Evolutionary conservation across 805 yeast genomes (phyloP).

Genomic region (Starmerella asiatica): DNA sequence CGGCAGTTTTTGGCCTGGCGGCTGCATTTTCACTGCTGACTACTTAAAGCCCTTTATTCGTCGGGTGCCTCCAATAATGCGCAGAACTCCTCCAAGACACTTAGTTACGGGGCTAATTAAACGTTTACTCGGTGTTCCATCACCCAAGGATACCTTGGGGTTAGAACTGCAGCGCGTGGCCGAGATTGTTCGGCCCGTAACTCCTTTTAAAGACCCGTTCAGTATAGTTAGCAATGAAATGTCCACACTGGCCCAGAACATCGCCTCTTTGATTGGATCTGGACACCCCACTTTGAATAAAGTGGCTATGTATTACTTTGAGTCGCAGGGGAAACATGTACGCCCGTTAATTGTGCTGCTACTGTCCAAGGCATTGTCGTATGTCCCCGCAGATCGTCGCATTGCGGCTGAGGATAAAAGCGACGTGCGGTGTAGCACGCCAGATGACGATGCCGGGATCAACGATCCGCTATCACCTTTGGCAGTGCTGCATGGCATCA

Average conservation of each 20-base stretch:
- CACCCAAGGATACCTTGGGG: conserved; percentile 13
- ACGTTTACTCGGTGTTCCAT: conserved; percentile 11
- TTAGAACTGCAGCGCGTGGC: conserved; percentile 23
- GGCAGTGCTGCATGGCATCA: conserved; percentile 73
- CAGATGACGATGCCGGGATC: conserved; percentile 20
- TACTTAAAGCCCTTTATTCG: no score
- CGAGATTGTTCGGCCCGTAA: conserved; percentile 25
- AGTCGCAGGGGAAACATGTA: conserved; percentile 90
- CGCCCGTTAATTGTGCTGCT: conserved; percentile 81
- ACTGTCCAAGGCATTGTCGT: conserved; percentile 63
- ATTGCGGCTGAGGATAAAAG: conserved; percentile 40
- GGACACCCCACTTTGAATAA: conserved; percentile 88
- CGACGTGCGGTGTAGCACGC: conserved; percentile 23
- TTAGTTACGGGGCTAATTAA: conserved; percentile 7
- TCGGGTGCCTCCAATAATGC: not conserved
- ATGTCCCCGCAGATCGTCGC: conserved; percentile 56
- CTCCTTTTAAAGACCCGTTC: conserved; percentile 62
- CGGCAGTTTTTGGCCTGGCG: no score
- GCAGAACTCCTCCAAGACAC: conserved; percentile 1
- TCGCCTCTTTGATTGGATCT: conserved; percentile 74
- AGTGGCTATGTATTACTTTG: conserved; percentile 89
- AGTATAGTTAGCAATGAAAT: conserved; percentile 85
- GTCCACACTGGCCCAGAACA: conserved; percentile 77
- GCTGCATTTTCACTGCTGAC: no score
- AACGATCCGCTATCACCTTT: conserved; percentile 56